A percentile compares a stretch with the other conserved stretches of the same genome.
These are phyloP conservation scores for Medicago ruthenica DNA, from an alignment of 306 rosid species.

Conservation along the genomic window DNA sequence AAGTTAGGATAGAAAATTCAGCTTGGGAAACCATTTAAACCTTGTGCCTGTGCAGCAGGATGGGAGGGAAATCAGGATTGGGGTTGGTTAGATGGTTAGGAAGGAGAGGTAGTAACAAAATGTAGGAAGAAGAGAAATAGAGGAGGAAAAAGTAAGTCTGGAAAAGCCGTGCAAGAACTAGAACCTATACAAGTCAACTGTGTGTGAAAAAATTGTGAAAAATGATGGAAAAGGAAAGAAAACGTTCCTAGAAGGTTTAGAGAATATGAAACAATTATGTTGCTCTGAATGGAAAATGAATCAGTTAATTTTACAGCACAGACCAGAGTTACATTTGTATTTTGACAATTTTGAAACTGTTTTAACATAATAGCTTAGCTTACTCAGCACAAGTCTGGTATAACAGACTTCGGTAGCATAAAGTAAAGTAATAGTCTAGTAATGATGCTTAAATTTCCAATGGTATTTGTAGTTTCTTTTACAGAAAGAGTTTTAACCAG, in stretches of 20 bases:
- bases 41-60: not conserved
- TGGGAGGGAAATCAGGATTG: not conserved
- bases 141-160: not conserved
- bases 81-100: not conserved
- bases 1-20: not conserved
- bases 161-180: not conserved
- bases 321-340: not conserved
- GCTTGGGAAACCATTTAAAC: not conserved
- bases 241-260: not conserved
- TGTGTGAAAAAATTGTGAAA: not conserved
- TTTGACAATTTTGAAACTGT: not conserved
- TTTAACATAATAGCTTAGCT: constrained; percentile 3
- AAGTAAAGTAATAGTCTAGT: not conserved
- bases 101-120: not conserved
- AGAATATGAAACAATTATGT: not conserved
- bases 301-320: not conserved
- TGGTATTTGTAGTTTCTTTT: constrained; percentile 3
- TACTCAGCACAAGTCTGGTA: not conserved
- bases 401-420: not conserved
- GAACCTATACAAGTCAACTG: not conserved
- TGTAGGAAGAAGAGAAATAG: not conserved
- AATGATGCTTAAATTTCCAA: not conserved
- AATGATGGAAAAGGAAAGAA: not conserved
- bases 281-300: not conserved
- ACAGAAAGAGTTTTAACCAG: not conserved